Evolutionary conservation across 2,329 filamentous ascomycete species (phyloP), one percentile per base, ranked within the genome.

Genomic region (Neocucurbitaria cava): DNA sequence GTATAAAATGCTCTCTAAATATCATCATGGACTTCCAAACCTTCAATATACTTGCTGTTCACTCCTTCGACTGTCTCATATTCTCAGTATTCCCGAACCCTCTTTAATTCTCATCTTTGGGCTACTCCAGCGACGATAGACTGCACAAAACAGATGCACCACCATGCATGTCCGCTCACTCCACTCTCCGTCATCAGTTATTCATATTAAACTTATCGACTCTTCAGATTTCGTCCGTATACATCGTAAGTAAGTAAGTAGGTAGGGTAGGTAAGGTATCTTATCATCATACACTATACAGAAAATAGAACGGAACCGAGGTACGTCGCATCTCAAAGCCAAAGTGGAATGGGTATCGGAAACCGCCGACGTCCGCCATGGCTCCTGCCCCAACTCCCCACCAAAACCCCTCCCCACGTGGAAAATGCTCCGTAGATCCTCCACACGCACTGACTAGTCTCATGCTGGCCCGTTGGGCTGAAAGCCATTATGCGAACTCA

Each of bases 261-360:
- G n/a, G n/a, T n/a, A n/a, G n/a, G n/a, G n/a, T n/a, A n/a, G n/a
- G n/a, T n/a, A n/a, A n/a, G n/a, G n/a, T n/a, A n/a, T n/a, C n/a
- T n/a, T n/a, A 5, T 17, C n/a, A 42, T 42, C 40, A 42, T 42
- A 42, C 40, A 42, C 13, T 38, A 10, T 38, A 38, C 35, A 38
- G 11, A 41, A 24, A 41, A 17, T 9, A 9, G 26, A 28, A 5
- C 5, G 20, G 39, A 41, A 23, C 18, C 20, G 39, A 44, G 42
- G 42, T 44, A 11, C 24, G 17, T 33, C 18, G 42, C 5, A 30
- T 31, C 28, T 31, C 28, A 31, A 44, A 17, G 24, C n/a, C n/a
- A 36, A 24, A 21, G 44, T 20, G 11, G 38, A 40, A 40, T 10
- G 46, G 48, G 41, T 41, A 21, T 47, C 49, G 49, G 49, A 47